These are phyloP conservation scores for Vachellia pachyceras DNA, from an alignment of 306 rosid species.

Conservation along the genomic window DNA sequence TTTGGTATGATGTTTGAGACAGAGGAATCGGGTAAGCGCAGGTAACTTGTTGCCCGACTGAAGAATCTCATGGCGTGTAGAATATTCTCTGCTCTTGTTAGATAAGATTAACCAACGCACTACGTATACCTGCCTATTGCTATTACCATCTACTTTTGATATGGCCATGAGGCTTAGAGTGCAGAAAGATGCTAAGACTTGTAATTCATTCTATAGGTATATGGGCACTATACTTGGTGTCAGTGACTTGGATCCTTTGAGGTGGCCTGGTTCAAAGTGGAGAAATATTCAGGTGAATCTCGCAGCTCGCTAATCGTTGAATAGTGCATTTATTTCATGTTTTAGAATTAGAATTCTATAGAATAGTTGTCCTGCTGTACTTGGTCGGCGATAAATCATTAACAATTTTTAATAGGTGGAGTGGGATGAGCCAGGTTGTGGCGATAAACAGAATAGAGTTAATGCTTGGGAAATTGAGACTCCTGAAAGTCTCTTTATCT, in stretches of 20 bases:
- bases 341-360: background rate
- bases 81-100: background rate
- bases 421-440: slow-evolving; percentile 99
- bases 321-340: background rate
- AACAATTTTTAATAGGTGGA: slow-evolving; percentile 63
- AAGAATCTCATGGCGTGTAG: background rate
- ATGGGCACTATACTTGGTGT: slow-evolving; percentile 91
- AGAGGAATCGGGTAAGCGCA: slow-evolving; percentile 95
- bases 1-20: slow-evolving; percentile 99
- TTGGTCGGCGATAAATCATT: slow-evolving; percentile 9
- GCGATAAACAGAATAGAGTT: slow-evolving; percentile 90
- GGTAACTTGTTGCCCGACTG: slow-evolving; percentile 56
- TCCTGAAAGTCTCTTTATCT: slow-evolving; percentile 93
- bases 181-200: slow-evolving; percentile 27
- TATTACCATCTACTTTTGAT: background rate
- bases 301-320: background rate
- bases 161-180: background rate
- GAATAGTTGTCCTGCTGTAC: background rate
- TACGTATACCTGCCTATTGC: background rate
- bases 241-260: slow-evolving; percentile 86
- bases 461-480: slow-evolving; percentile 97
- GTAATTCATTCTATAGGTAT: slow-evolving; percentile 59
- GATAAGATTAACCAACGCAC: background rate
- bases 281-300: slow-evolving; percentile 85
- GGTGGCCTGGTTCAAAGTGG: slow-evolving; percentile 99